Evolutionary conservation across 768 basidiomycete genomes (phyloP).

Genomic region (Rhodotorula toruloides): DNA sequence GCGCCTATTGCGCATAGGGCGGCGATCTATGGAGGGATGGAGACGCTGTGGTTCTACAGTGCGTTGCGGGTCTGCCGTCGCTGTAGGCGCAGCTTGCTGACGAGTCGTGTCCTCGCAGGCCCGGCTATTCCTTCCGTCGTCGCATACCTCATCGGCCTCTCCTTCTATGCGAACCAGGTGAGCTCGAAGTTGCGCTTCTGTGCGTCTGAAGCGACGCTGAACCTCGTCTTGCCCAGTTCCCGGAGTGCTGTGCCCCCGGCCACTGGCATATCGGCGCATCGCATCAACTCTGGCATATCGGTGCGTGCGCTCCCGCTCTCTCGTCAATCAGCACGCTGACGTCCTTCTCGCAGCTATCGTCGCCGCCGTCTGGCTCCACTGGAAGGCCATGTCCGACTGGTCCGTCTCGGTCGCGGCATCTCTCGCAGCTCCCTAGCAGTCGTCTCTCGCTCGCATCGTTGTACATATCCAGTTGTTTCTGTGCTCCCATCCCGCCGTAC

Average conservation of each 20-base stretch:
- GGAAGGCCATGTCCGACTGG: slow-evolving; percentile 31
- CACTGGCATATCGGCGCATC: slow-evolving; percentile 13
- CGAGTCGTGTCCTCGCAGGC: not conserved
- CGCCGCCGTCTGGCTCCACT: slow-evolving; percentile 37
- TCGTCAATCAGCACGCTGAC: not conserved
- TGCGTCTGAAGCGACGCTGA: no score
- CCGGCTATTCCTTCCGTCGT: slow-evolving; percentile 31
- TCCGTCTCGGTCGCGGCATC: not conserved
- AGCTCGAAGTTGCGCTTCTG: no score
- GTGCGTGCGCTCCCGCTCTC: slow-evolving; percentile 11
- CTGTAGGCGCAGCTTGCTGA: not conserved
- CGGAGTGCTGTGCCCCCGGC: slow-evolving; percentile 25
- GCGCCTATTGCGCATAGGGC: slow-evolving; percentile 42
- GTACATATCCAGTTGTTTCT: no score
- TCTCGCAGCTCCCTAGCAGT: no score
- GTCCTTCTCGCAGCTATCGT: slow-evolving; percentile 21
- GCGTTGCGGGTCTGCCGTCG: not conserved
- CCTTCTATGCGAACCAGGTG: slow-evolving; percentile 34
- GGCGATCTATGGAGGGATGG: slow-evolving; percentile 18
- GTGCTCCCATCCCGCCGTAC: no score
- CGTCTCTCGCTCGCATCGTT: no score
- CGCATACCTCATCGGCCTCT: slow-evolving; percentile 32
- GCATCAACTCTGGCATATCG: slow-evolving; percentile 16
- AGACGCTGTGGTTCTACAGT: slow-evolving; percentile 40
- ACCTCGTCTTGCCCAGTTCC: slow-evolving; percentile 9